phyloP scores from a whole-genome alignment of 2,329 filamentous ascomycete species.

The Trichoderma sp. region DNA sequence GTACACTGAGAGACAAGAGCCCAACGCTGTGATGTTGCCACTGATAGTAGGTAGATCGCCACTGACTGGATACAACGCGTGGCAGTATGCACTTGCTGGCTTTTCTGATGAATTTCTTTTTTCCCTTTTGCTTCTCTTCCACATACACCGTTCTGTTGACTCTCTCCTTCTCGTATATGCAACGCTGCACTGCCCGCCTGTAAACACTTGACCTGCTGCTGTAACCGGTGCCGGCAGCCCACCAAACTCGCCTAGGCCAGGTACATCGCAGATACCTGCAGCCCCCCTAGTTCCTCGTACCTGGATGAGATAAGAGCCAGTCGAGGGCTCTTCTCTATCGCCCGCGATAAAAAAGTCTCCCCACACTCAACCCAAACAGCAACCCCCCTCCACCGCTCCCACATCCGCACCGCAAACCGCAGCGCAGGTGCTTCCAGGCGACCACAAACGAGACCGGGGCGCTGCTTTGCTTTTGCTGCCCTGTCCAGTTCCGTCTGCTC shows the following conservation, averaged over 20 bases:
- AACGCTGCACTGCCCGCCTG: background rate
- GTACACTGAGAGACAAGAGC: background rate
- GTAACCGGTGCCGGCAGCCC: background rate
- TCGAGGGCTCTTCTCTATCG: slow-evolving; percentile 15
- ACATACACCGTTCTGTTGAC: background rate
- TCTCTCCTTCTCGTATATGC: background rate
- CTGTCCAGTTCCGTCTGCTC: slow-evolving; percentile 11
- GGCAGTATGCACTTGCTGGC: background rate
- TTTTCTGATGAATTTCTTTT: background rate
- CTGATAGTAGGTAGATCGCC: background rate
- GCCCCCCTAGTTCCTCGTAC: background rate
- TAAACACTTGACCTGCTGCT: background rate
- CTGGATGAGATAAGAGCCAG: slow-evolving; percentile 23
- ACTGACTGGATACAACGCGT: background rate
- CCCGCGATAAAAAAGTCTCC: slow-evolving; percentile 13
- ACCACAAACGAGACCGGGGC: slow-evolving; percentile 16
- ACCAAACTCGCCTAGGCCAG: background rate
- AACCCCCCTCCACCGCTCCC: slow-evolving; percentile 26
- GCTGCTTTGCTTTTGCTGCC: slow-evolving; percentile 7
- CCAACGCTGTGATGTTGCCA: background rate
- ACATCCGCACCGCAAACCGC: slow-evolving; percentile 25
- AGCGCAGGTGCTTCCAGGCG: slow-evolving; percentile 11
- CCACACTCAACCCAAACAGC: slow-evolving; percentile 18
- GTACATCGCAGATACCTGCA: background rate
- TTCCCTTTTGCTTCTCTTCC: background rate